Evolutionary conservation across 2,329 filamentous ascomycete genomes (phyloP).

Genomic region (Trichoderma sp.): DNA sequence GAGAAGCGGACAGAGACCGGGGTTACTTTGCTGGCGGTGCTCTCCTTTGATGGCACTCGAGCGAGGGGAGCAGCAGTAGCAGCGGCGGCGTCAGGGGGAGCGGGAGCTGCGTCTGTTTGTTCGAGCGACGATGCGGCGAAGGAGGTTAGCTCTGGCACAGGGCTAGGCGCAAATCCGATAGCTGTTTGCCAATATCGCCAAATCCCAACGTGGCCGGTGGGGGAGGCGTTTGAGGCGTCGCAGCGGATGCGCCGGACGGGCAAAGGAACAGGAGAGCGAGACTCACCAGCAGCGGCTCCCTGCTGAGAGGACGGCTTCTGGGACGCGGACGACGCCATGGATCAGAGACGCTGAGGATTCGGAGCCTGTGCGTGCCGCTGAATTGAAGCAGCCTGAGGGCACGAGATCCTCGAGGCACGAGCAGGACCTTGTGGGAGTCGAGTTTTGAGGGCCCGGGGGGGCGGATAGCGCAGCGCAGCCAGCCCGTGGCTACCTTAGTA

Average conservation of each 20-base stretch:
- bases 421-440: slow-evolving; percentile 22
- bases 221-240: slow-evolving; percentile 1
- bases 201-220: not conserved
- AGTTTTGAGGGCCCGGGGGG: slow-evolving; percentile 26
- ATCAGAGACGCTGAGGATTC: slow-evolving; percentile 3
- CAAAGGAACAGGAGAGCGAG: not conserved
- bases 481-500: slow-evolving; percentile 20
- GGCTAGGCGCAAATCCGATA: not conserved
- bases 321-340: slow-evolving; percentile 30
- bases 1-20: slow-evolving; percentile 69
- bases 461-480: slow-evolving; percentile 23
- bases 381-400: slow-evolving; percentile 1
- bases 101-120: not conserved
- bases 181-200: not conserved
- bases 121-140: not conserved
- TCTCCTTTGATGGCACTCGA: slow-evolving; percentile 18
- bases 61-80: not conserved
- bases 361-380: slow-evolving; percentile 1
- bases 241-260: slow-evolving; percentile 23
- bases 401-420: slow-evolving; percentile 6
- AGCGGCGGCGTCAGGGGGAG: not conserved
- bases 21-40: slow-evolving; percentile 33
- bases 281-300: slow-evolving; percentile 30
- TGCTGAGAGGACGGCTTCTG: slow-evolving; percentile 25
- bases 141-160: not conserved